Evolutionary conservation across 495 filamentous ascomycete species (phyloP), one percentile per base, ranked within the genome.

Genomic region (Hyaloscypha hepaticicola): DNA sequence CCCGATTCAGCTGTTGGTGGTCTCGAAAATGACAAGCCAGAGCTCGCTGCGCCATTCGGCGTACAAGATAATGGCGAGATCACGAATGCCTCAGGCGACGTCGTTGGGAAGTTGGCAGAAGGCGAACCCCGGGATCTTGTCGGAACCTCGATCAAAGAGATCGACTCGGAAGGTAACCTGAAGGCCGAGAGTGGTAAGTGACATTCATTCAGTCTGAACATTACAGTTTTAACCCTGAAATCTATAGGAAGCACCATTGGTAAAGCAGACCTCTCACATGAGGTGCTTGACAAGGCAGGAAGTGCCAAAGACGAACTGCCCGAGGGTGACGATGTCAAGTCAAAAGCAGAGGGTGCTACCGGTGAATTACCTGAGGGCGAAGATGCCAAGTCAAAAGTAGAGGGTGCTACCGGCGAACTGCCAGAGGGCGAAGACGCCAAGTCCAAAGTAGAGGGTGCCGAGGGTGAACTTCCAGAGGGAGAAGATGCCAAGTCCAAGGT

Each of bases 211-310:
- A 45, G 19, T 19, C 38, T 0, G 16, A 45, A 34, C 14, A 16
- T 16, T 16, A 14, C 38, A 12, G 12, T 45, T 45, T 45, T 45
- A 16, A 45, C 38, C 0, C 4, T 16, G 6, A 45, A 1, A 16
- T 45, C 3, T 16, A 14, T 45, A 45, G 38, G 92, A 22, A 87
- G 92, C 62, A 78, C 93, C 38, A 84, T 96, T 63, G 92, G 91
- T 33, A 81, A 80, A 52, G 91, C 89, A 12, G 90, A 95, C 69
- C 78, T 92, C 12, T 84, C 91, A 50, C 81, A 87, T 9, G 90
- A 90, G 48, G 82, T 55, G 12, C 22, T 55, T 11, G n/a, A n/a
- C n/a, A n/a, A n/a, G n/a, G n/a, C n/a, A n/a, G n/a, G n/a, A n/a
- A n/a, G n/a, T n/a, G n/a, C n/a, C n/a, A n/a, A n/a, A n/a, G n/a